Percentiles rank a stretch among this genome's conserved stretches.
phyloP scores from a whole-genome alignment of 371 early-diverging fungal species.

The Actinomortierella wolfii region DNA sequence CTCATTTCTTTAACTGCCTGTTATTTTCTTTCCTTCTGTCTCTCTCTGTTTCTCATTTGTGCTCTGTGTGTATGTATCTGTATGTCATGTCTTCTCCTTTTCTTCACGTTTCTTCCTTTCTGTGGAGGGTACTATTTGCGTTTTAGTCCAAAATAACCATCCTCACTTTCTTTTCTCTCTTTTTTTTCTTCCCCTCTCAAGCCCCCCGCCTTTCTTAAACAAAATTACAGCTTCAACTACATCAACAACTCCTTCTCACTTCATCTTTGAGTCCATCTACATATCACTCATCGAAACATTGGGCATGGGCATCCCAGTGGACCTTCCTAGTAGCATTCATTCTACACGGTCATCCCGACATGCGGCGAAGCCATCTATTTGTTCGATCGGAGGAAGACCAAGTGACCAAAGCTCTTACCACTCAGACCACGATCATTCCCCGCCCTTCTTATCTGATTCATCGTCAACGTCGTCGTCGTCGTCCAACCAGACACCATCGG shows the following conservation, averaged over 20 bases:
- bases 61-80: neutral
- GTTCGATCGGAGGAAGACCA: conserved; percentile 5
- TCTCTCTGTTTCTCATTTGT: conserved; percentile 1
- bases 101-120: neutral
- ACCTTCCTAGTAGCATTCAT: conserved; percentile 2
- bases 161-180: neutral
- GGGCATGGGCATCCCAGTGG: conserved; percentile 38
- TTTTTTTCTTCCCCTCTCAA: neutral
- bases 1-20: no score
- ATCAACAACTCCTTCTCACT: neutral
- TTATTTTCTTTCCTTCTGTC: neutral
- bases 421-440: neutral
- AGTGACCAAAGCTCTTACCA: neutral
- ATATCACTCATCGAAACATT: no score
- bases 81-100: neutral
- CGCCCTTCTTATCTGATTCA: conserved; percentile 4
- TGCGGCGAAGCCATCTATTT: conserved; percentile 28
- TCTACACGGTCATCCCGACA: conserved; percentile 15
- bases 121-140: no score
- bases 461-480: neutral
- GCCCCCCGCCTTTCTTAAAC: neutral
- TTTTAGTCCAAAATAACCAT: no score
- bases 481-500: no score
- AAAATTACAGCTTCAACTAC: neutral
- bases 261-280: no score